These are phyloP conservation scores for Neckera pumila DNA, from an alignment of 225 moss, liverwort and hornwort species.

Conservation along the genomic window DNA sequence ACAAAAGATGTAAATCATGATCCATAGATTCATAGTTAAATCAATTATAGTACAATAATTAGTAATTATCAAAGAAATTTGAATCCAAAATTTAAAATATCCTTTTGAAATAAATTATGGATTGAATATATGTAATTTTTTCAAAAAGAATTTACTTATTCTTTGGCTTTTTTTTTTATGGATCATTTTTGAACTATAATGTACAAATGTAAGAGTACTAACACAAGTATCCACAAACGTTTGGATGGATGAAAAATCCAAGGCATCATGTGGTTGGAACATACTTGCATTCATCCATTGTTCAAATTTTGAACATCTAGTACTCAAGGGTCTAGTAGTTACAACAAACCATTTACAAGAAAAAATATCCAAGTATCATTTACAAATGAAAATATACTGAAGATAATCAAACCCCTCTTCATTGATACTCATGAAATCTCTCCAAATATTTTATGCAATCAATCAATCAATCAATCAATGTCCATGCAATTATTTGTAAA, in stretches of 20 bases:
- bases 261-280: background rate
- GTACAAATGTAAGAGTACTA: background rate
- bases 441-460: too few species aligned
- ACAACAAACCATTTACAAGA: background rate
- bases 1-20: background rate
- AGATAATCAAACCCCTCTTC: background rate
- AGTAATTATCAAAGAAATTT: background rate
- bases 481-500: background rate
- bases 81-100: background rate
- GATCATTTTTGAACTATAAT: background rate
- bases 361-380: background rate
- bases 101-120: background rate
- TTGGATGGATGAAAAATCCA: background rate
- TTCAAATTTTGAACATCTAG: background rate
- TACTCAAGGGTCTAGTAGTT: background rate
- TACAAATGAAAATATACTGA: background rate
- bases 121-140: background rate
- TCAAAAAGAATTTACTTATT: too few species aligned
- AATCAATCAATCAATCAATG: background rate
- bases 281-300: background rate
- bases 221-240: fast-evolving
- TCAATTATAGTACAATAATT: background rate
- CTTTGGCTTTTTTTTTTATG: fast-evolving
- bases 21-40: background rate
- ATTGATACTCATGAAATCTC: too few species aligned